Evolutionary conservation across 768 basidiomycete species (phyloP).

Genomic region (Paxillus involutus): DNA sequence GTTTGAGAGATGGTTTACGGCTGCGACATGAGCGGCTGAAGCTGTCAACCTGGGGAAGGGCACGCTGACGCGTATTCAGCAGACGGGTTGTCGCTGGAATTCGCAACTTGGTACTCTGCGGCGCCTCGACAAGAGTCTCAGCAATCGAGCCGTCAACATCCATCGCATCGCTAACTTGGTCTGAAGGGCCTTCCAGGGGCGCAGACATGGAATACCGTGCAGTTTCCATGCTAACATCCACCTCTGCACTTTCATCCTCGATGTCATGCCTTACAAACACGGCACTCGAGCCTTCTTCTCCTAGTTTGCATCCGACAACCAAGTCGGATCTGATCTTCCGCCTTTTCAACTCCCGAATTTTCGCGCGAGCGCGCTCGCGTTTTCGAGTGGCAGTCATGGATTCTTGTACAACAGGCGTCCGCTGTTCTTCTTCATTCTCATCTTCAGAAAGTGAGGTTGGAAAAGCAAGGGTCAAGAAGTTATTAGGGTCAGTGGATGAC

Average conservation of each 20-base stretch:
- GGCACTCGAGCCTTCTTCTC: slow-evolving; percentile 32
- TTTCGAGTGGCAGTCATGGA: slow-evolving; percentile 20
- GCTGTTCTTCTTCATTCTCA: slow-evolving; percentile 21
- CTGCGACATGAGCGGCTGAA: slow-evolving; percentile 18
- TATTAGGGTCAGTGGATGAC: slow-evolving; percentile 24
- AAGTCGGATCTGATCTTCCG: slow-evolving; percentile 40
- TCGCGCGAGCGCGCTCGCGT: slow-evolving; percentile 47
- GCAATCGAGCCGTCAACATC: slow-evolving; percentile 12
- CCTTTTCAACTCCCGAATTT: slow-evolving; percentile 57
- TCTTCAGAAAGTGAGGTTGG: slow-evolving; percentile 34
- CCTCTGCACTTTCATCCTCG: slow-evolving; percentile 60
- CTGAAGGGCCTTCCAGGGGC: slow-evolving; percentile 9
- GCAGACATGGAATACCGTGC: slow-evolving; percentile 23
- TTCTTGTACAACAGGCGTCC: slow-evolving; percentile 15
- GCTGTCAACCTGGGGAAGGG: slow-evolving; percentile 7
- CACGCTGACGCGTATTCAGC: not conserved
- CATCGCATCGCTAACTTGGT: slow-evolving; percentile 8
- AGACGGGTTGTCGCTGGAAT: not conserved
- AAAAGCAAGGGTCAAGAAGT: slow-evolving; percentile 16
- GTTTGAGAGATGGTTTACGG: slow-evolving; percentile 33
- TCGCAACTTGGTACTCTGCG: slow-evolving; percentile 1
- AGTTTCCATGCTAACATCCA: slow-evolving; percentile 49
- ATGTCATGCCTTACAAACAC: slow-evolving; percentile 57
- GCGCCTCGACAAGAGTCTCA: slow-evolving; percentile 1
- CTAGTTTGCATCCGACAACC: slow-evolving; percentile 32